Evolutionary conservation across 108 stramenopile genomes (phyloP), one percentile per base, ranked within the genome.

Genomic region (Hondaea fermentalgiana): DNA sequence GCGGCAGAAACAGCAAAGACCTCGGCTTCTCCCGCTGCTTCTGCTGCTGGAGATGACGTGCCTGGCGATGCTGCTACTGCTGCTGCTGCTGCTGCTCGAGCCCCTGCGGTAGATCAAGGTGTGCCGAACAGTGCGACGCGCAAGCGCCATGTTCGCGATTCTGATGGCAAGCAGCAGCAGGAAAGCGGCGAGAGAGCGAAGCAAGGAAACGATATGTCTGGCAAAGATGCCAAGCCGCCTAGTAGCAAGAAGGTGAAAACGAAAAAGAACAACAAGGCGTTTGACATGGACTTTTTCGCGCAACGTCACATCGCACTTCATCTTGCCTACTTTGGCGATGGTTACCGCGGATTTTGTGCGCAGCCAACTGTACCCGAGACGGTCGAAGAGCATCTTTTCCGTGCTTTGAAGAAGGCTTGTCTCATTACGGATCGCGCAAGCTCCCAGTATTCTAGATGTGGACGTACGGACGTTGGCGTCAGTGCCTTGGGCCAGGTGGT

Each of bases 391-490:
- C 91, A 90, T 35, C 91, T 99, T 51, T 97, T 99, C 92, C 91
- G 91, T 4, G 97, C 98, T 4, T 92, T 98, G 17, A 88, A 92
- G 51, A 94, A 93, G 83, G 92, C 96, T 47, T 88, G 93, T 16
- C 91, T 99, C 19, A 91, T 98, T 8, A 19, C 76, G 5, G 45
- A n/a, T 23, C 44, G 23, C 87, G 92, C 49, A 76, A 71, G 92
- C 16, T 93, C 93, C 60, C 87, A 91, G 29, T 99, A 98, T 91
- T 96, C 96, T 3, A 92, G 99, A 28, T 98, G 97, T 89, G 99
- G 99, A 42, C 92, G 99, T 25, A 99, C 99, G 23, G 99, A 99
- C 92, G 89, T 89, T 72, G 99, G 99, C 14, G 98, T 99, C 2
- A 94, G 93, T 91, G 96, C 99, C 5, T 92, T 95, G n/a, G 97